Evolutionary conservation across 1,284 basidiomycete genomes (phyloP).

Genomic region (Ceratobasidium sp.): DNA sequence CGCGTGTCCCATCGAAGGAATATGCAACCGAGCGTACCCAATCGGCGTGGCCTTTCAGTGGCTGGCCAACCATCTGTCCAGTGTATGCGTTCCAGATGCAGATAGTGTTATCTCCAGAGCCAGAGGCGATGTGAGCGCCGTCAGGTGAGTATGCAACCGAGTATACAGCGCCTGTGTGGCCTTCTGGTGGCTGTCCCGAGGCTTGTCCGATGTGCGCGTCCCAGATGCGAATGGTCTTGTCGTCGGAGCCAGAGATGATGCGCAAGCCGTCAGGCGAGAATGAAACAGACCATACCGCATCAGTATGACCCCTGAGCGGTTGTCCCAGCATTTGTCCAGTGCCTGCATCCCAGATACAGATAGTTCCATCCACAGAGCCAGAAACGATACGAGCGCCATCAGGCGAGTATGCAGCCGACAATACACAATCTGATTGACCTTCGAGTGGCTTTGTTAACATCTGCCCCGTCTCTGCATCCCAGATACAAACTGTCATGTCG

Average conservation of each 20-base stretch:
- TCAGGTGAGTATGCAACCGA: conserved; percentile 37
- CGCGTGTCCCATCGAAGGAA: neutral
- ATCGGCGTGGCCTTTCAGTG: neutral
- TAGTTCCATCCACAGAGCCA: neutral
- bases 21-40: conserved; percentile 36
- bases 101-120: neutral
- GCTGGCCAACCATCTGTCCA: conserved; percentile 19
- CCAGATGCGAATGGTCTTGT: no score
- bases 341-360: neutral
- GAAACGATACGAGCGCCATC: conserved; percentile 16
- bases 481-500: no score
- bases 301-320: no score
- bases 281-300: no score
- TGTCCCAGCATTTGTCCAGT: no score
- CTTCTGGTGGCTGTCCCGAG: conserved; percentile 47
- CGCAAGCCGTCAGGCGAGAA: no score
- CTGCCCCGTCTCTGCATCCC: neutral
- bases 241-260: no score
- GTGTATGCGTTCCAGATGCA: conserved; percentile 49
- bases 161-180: conserved; percentile 23
- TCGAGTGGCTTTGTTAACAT: neutral
- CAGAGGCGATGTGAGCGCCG: conserved; percentile 24
- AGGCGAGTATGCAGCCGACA: conserved; percentile 24
- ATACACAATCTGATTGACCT: conserved; percentile 4
- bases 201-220: neutral